Evolutionary conservation across 2,329 filamentous ascomycete species (phyloP).

Genomic region (Aureobasidium sp.): DNA sequence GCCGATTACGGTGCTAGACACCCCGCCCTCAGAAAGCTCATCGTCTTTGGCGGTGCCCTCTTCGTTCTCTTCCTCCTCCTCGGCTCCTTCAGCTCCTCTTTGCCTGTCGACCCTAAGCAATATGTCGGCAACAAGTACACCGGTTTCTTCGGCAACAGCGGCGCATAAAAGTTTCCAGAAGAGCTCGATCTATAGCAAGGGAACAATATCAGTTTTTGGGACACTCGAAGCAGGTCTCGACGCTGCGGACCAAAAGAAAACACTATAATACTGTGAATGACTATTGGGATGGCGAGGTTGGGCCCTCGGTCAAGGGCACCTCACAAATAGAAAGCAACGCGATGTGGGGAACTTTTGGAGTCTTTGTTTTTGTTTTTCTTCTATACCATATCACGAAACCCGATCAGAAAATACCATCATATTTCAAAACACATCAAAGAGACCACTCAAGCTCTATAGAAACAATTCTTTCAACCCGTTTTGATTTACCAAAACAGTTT

Average conservation of each 20-base stretch:
- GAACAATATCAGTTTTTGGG: not conserved
- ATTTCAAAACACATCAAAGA: not conserved
- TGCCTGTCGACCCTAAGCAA: constrained; percentile 22
- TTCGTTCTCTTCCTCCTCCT: constrained; percentile 64
- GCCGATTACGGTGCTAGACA: constrained; percentile 74
- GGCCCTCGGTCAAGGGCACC: not conserved
- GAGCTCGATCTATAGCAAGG: not conserved
- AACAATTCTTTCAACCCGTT: not conserved
- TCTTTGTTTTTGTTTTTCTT: not conserved
- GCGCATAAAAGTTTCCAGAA: not conserved
- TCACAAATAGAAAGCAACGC: not conserved
- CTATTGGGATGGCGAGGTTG: not conserved
- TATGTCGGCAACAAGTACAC: constrained; percentile 10
- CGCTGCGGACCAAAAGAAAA: not conserved
- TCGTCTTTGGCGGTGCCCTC: constrained; percentile 59
- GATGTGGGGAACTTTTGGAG: not conserved
- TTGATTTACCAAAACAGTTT: too few relatives aligned
- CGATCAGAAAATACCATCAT: not conserved
- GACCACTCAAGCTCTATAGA: not conserved
- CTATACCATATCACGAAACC: constrained; percentile 5
- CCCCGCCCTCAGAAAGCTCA: constrained; percentile 70
- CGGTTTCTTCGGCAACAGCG: constrained; percentile 8
- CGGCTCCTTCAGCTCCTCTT: constrained; percentile 35
- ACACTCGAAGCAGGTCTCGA: not conserved
- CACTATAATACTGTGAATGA: constrained; percentile 14